Evolutionary conservation across 1,284 basidiomycete genomes (phyloP), one percentile per base, ranked within the genome.

Genomic region (Trichosporon inkin): DNA sequence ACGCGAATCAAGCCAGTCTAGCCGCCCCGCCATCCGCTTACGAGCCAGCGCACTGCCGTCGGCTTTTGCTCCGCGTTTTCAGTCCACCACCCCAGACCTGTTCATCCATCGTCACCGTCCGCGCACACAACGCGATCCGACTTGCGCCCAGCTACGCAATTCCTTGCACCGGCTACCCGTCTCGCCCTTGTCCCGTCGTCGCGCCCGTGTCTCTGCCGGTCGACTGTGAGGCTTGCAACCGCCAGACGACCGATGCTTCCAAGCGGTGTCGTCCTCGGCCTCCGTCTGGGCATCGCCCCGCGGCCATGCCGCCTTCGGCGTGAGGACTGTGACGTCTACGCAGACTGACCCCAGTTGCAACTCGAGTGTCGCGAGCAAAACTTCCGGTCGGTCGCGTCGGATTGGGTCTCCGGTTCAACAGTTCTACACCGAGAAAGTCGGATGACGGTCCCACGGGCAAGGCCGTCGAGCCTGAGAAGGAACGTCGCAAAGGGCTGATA

Each of bases 181-280:
- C 24, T 32, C 13, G 16, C 10, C 4, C 24, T 14, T 32, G 16
- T 16, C 13, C 10, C 6, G 16, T 47, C 22, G 22, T 47, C 6
- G 20, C 17, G 20, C 3, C 2, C 20, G 20, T 41, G 28, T 32
- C 8, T 8, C 40, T 41, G n/a, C n/a, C n/a, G 5, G 3, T 22
- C 20, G 7, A 47, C 49, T 51, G 35, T 34, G 47, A 35, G 38
- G 20, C 16, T n/a, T 52, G n/a, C 35, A 36, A 17, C 34, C 19
- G 24, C 22, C 44, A 13, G 44, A 49, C 44, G 44, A 28, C 44
- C 44, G 51, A 60, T 60, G 58, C 32, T 54, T 55, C 49, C 47
- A 36, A 55, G 58, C 49, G 58, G 58, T 47, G 35, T 56, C 44
- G 53, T 37, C 8, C 53, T 63, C 24, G 56, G 62, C 53, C 58